A percentile compares a stretch with the other conserved stretches of the same genome.
These are phyloP conservation scores for Xylaria sp. DNA, from an alignment of 2,329 filamentous ascomycete species.

Conservation along the genomic window DNA sequence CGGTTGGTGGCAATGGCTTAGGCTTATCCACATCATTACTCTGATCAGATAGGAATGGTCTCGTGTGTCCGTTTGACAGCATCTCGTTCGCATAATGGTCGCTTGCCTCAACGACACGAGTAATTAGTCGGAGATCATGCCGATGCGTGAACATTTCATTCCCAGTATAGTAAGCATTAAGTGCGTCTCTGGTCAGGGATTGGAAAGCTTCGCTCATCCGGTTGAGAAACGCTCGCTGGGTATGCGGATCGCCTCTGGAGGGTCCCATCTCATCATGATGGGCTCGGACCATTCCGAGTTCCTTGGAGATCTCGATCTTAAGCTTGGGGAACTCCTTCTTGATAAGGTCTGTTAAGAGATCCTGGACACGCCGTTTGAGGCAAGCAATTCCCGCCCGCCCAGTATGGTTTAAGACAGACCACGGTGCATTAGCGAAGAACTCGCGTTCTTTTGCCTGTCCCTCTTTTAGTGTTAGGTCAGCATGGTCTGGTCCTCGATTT, in stretches of 20 bases:
- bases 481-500: slow-evolving; percentile 60
- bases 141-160: slow-evolving; percentile 38
- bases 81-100: slow-evolving; percentile 43
- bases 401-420: slow-evolving; percentile 44
- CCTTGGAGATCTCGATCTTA: slow-evolving; percentile 41
- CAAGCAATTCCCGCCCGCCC: slow-evolving; percentile 46
- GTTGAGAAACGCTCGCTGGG: slow-evolving; percentile 47
- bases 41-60: slow-evolving; percentile 13
- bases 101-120: slow-evolving; percentile 45
- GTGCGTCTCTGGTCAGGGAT: slow-evolving; percentile 40
- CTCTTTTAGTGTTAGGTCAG: slow-evolving; percentile 46
- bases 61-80: slow-evolving; percentile 46
- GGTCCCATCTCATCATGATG: slow-evolving; percentile 42
- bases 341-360: slow-evolving; percentile 56
- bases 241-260: slow-evolving; percentile 41
- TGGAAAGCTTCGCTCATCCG: slow-evolving; percentile 48
- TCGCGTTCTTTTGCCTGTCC: slow-evolving; percentile 50
- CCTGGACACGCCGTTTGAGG: slow-evolving; percentile 51
- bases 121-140: slow-evolving; percentile 46
- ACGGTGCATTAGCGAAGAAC: slow-evolving; percentile 55
- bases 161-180: slow-evolving; percentile 44
- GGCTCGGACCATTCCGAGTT: slow-evolving; percentile 30
- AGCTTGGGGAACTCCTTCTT: slow-evolving; percentile 50
- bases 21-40: neutral
- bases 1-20: neutral